phyloP scores from a whole-genome alignment of 192 early-diverging fungal genomes.

The Kickxella alabastrina region DNA sequence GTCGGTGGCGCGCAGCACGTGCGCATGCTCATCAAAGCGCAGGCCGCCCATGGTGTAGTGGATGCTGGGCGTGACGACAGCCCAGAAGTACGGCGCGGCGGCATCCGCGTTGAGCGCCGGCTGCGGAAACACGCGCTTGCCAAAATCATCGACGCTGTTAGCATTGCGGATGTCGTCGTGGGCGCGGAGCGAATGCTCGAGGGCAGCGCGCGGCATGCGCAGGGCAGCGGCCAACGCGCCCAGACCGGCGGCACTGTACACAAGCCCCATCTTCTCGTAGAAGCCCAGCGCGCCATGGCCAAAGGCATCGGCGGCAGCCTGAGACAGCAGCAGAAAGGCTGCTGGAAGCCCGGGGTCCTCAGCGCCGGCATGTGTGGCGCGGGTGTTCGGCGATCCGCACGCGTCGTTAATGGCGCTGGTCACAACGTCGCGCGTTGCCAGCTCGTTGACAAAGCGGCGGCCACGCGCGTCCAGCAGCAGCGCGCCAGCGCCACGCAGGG shows the following conservation, averaged over 20 bases:
- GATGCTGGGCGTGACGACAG: slow-evolving; percentile 71
- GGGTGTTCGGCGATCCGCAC: slow-evolving; percentile 13
- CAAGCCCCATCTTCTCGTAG: slow-evolving; percentile 43
- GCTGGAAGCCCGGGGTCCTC: slow-evolving; percentile 12
- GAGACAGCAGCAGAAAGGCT: slow-evolving; percentile 46
- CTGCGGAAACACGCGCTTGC: slow-evolving; percentile 68
- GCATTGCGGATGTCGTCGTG: slow-evolving; percentile 60
- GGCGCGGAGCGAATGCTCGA: slow-evolving; percentile 34
- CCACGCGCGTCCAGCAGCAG: slow-evolving; percentile 76
- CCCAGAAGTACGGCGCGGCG: slow-evolving; percentile 59
- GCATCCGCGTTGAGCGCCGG: slow-evolving; percentile 44
- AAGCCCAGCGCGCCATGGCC: slow-evolving; percentile 44
- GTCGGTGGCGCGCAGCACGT: slow-evolving; percentile 31
- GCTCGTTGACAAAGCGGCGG: slow-evolving; percentile 87
- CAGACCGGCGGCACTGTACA: slow-evolving; percentile 15
- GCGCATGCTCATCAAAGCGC: slow-evolving; percentile 26
- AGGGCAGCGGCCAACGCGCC: slow-evolving; percentile 17
- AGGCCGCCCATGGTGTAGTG: slow-evolving; percentile 84
- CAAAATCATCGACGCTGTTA: slow-evolving; percentile 60
- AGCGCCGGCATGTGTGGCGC: slow-evolving; percentile 9
- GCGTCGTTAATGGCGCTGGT: slow-evolving; percentile 83
- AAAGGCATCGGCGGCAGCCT: slow-evolving; percentile 38
- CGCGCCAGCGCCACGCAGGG: slow-evolving; percentile 91
- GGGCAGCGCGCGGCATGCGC: slow-evolving; percentile 47
- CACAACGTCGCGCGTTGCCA: slow-evolving; percentile 91